Conservation (phyloP, 2,329 filamentous ascomycete genomes). For the Diplocarpon rosae region DNA sequence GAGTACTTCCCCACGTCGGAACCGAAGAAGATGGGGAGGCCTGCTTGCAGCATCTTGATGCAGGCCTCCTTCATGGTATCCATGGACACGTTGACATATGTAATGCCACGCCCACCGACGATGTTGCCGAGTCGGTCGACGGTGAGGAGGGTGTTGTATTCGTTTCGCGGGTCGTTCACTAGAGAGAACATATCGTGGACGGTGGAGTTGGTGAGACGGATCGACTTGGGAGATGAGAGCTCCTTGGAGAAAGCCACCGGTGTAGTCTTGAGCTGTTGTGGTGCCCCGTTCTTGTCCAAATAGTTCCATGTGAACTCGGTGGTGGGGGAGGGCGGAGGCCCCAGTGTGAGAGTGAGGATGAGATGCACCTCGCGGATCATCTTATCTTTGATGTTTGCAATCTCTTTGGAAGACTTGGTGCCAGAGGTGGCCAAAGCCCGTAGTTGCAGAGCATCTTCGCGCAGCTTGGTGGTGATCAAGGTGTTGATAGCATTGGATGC, state of each 20-base stretch:
- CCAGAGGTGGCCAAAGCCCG: slow-evolving; percentile 40
- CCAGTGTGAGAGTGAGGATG: slow-evolving; percentile 72
- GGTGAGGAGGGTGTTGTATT: slow-evolving; percentile 59
- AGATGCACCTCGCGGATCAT: slow-evolving; percentile 74
- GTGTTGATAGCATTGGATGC: slow-evolving; percentile 59
- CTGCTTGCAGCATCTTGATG: slow-evolving; percentile 66
- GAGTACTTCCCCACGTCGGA: slow-evolving; percentile 79
- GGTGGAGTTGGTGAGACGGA: slow-evolving; percentile 47
- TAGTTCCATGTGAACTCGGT: slow-evolving; percentile 72
- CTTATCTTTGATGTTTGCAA: slow-evolving; percentile 48
- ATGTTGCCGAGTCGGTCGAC: slow-evolving; percentile 75
- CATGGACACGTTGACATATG: slow-evolving; percentile 77
- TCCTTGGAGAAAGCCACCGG: slow-evolving; percentile 63
- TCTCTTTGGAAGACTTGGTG: slow-evolving; percentile 13
- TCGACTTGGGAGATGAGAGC: slow-evolving; percentile 45
- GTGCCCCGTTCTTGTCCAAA: slow-evolving; percentile 55
- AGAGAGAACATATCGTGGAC: slow-evolving; percentile 67
- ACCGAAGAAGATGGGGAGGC: slow-evolving; percentile 79
- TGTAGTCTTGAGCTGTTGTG: slow-evolving; percentile 50
- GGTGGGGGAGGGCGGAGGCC: slow-evolving; percentile 61
- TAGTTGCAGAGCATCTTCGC: slow-evolving; percentile 70
- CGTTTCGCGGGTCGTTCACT: slow-evolving; percentile 75
- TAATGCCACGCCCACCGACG: slow-evolving; percentile 62
- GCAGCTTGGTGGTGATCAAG: slow-evolving; percentile 72
- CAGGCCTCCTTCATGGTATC: slow-evolving; percentile 58